Evolutionary conservation across 306 rosid species (phyloP).

Genomic region (Astragalus glycyphyllos): DNA sequence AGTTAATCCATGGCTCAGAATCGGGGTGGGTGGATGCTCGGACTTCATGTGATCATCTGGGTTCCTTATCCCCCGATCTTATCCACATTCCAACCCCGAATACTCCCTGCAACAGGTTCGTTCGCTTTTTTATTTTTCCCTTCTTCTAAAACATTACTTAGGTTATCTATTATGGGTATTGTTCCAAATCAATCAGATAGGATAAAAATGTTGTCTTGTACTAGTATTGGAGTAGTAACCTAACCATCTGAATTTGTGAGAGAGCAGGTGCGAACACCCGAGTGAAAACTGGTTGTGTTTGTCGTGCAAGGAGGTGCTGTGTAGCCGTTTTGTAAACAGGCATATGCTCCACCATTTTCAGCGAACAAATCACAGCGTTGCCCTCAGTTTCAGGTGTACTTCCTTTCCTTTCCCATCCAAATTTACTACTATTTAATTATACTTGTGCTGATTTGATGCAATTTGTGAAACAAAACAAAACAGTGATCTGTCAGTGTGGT

Average conservation of each 20-base stretch:
- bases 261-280: conserved; percentile 69
- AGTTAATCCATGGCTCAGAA: conserved; percentile 50
- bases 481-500: conserved; percentile 90
- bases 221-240: no score
- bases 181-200: not conserved
- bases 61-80: conserved; percentile 63
- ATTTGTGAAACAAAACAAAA: conserved; percentile 12
- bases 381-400: conserved; percentile 78
- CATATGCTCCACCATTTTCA: conserved; percentile 81
- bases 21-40: conserved; percentile 89
- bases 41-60: conserved; percentile 66
- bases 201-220: not conserved
- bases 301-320: conserved; percentile 72
- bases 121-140: not conserved
- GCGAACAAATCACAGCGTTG: conserved; percentile 54
- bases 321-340: conserved; percentile 88
- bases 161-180: not conserved
- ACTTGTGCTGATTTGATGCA: not conserved
- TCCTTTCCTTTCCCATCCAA: not conserved
- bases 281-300: conserved; percentile 85
- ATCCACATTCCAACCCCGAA: conserved; percentile 69
- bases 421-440: not conserved
- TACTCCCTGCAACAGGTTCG: conserved; percentile 66
- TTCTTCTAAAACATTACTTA: no score
- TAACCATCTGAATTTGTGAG: no score